Base-by-base conservation (phyloP, 805 yeast species). In the Komagataella pseudopastoris region DNA sequence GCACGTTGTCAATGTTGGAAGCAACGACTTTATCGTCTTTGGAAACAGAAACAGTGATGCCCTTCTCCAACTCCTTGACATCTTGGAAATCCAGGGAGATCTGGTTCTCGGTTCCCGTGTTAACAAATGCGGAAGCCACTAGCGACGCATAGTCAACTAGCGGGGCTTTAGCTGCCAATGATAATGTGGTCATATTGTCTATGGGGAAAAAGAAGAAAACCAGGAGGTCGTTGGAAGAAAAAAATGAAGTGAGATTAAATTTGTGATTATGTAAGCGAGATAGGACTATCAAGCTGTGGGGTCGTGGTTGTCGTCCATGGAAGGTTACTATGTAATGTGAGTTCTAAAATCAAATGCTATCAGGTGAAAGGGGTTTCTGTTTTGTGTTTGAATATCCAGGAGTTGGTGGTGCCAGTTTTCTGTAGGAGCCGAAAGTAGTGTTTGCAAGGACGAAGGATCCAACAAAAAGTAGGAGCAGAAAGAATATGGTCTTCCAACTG, bases 121-220 rank as follows among this genome's bases (percentile, higher is more conserved):
- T 86, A 60, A 84, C 80, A 50, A 85, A 75, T 20, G 84, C 81
- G 46, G 89, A 86, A 46, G 95, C 95, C 59, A 87, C 80, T 55
- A 89, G 69, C 16, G 81, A 80, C 5, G 87, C 77, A 64, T 88
- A 91, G 24, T 91, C 93, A 53, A 87, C 83, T 50, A 77, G 74
- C 17, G 87, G 87, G 4, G 96, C 95, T 72, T 88, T 90, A 52
- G 87, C 88, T 53, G 96, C 96, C 56, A 90, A 69, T 53, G 81
- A 75, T 55, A 90, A 72, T 30, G 14, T 17, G n/a, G 22, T 20
- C 23, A 18, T 44, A 18, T 44, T 44, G 12, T 30, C 39, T 30
- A 30, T 30, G 39, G 39, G 8, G 7, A 14, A 30, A 30, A 30
- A 30, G 14, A 14, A 30, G 14, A 30, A 30, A 8, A 30, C 6